Evolutionary conservation across 1,139 yeast species (phyloP), one percentile per base, ranked within the genome.

Genomic region (Scheffersomyces stambukii): DNA sequence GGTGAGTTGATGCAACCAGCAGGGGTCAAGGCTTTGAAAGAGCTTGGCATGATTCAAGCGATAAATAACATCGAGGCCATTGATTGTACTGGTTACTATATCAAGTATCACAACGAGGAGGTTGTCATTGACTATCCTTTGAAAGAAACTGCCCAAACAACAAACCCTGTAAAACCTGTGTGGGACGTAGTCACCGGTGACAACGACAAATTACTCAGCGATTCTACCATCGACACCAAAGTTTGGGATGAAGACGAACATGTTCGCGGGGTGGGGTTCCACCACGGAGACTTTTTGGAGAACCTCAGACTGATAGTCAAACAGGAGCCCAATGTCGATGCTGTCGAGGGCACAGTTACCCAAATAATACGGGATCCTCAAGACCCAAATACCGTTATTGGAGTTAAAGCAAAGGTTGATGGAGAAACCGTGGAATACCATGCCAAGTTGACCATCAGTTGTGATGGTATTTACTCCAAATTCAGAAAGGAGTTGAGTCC

Each of bases 1-100:
- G 99, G 99, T 23, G 99, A 91, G 55, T 70, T 91, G 47, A 70
- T 91, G 70, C 99, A 91, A 56, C 99, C 99, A 4, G 91, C 88
- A 16, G 98, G 98, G 9, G 64, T 89, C 20, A 75, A 81, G 50
- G 93, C 96, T 1, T 65, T 91, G 36, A 66, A 71, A 41, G 80
- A 83, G 42, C 64, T 91, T 19, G 97, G 96, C 4, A 77, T 91
- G 83, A 72, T 73, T 16, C 75, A 77, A 40, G 80, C 95, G 2
- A 61, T 91, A 24, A 85, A 86, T 46, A 75, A 75, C 36, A 91
- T 91, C 33, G 91, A 80, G 27, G 96, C 96, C 8, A 71, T 75
- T 12, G 75, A 75, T 16, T 85, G 80, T 24, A 59, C 71, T 20
- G 99, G 99, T 5, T 91, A 91, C 58, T 76, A 84, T 35, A 77